phyloP scores from a whole-genome alignment of 352 stramenopile genomes.

The Nannochloropsis limnetica region DNA sequence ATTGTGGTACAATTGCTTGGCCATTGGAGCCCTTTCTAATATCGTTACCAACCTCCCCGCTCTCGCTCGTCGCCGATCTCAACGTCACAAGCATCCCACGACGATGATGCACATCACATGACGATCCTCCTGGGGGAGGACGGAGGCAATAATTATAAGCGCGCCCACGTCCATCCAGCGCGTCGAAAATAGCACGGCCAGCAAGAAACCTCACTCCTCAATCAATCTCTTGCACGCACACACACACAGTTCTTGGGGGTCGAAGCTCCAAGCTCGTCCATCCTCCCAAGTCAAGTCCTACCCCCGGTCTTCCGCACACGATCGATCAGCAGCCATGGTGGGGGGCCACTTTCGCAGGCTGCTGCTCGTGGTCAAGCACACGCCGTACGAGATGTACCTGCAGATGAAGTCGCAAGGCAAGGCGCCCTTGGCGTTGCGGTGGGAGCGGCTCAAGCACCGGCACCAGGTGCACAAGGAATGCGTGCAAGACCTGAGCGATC shows the following conservation, averaged over 20 bases:
- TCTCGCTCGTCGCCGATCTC: too few relatives aligned
- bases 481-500: conserved; percentile 61
- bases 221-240: not conserved
- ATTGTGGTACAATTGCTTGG: too few relatives aligned
- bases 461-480: conserved; percentile 68
- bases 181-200: not conserved
- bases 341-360: conserved; percentile 52
- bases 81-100: too few relatives aligned
- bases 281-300: not conserved
- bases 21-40: too few relatives aligned
- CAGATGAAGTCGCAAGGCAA: conserved; percentile 68
- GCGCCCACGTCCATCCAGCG: too few relatives aligned
- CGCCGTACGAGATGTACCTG: conserved; percentile 70
- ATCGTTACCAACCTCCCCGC: too few relatives aligned
- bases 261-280: not conserved
- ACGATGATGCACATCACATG: too few relatives aligned
- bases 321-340: not conserved
- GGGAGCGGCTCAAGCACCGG: conserved; percentile 59
- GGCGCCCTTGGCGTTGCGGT: conserved; percentile 68
- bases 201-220: not conserved
- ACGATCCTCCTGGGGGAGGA: too few relatives aligned
- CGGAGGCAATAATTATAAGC: too few relatives aligned
- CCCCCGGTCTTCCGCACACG: not conserved
- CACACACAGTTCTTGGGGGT: not conserved
- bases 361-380: conserved; percentile 73